Evolutionary conservation across 495 filamentous ascomycete species (phyloP), one percentile per base, ranked within the genome.

Genomic region (Hypoxylon lienhwacheense): DNA sequence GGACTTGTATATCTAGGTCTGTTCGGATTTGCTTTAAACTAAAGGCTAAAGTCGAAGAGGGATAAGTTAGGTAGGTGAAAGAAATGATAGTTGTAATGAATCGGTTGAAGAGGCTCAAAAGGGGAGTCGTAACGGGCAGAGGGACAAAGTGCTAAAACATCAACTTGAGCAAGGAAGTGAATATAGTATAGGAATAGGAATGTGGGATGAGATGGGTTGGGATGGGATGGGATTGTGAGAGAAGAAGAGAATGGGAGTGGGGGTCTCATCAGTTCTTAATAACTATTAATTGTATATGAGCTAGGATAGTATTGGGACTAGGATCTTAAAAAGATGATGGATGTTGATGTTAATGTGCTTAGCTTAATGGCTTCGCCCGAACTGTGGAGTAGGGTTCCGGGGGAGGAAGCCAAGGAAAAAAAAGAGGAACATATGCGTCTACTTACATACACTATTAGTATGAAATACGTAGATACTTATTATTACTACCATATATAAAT

Each of bases 81-180:
- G 17, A 22, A 24, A 47, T n/a, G n/a, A 43, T 14, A 17, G 15
- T 42, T 33, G 24, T 24, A 42, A 53, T 55, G 28, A 48, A 53
- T 56, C 52, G 58, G 52, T 42, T 52, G 41, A 61, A 50, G 57
- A 51, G 57, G 58, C 58, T 61, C 47, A 61, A 55, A 56, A 35
- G 57, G 46, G 46, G 52, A 55, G 51, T 46, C 19, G 45, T 36
- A 50, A 19, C 34, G 34, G n/a, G 40, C 17, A 40, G 47, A 32
- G 35, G 52, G 28, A 19, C 51, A 24, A 40, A 56, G 24, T 49
- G 58, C 58, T 53, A 53, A 56, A 61, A 55, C 52, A 61, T 36
- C 34, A 32, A 48, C 17, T 51, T 15, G 17, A 41, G 45, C 52
- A 36, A 43, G 44, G 52, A 61, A 59, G 36, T n/a, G n/a, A n/a